These are phyloP conservation scores for Steccherinum ochraceum DNA, from an alignment of 768 basidiomycete species.

Conservation along the genomic window DNA sequence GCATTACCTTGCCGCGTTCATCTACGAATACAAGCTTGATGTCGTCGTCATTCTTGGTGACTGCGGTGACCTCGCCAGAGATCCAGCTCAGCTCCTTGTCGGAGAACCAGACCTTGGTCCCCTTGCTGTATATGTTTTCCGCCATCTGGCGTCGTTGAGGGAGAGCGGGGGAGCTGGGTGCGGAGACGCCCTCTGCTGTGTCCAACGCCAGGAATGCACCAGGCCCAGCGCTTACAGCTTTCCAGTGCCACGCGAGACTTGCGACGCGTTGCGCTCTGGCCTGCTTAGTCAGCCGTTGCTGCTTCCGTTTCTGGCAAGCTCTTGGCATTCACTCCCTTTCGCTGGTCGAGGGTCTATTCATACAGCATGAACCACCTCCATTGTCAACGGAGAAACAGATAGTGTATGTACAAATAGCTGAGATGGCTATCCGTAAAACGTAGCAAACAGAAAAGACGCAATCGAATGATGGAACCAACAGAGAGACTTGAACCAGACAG, in stretches of 20 bases:
- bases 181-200: background rate
- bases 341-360: no score
- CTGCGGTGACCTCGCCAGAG: conserved; percentile 73
- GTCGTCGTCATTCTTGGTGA: conserved; percentile 61
- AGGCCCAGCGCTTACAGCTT: background rate
- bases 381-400: no score
- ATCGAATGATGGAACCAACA: no score
- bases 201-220: background rate
- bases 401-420: no score
- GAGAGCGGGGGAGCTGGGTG: conserved; percentile 2
- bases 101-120: conserved; percentile 87
- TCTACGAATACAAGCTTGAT: conserved; percentile 84
- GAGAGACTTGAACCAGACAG: no score
- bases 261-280: no score
- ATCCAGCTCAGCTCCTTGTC: conserved; percentile 95
- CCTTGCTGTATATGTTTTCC: conserved; percentile 89
- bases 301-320: no score
- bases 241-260: background rate
- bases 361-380: no score
- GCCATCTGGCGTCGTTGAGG: conserved; percentile 48
- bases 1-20: conserved; percentile 81
- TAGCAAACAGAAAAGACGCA: no score
- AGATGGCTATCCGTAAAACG: no score
- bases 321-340: no score
- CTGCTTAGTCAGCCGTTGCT: background rate